phyloP scores from a whole-genome alignment of 768 basidiomycete species.

The Lepiota venenata region DNA sequence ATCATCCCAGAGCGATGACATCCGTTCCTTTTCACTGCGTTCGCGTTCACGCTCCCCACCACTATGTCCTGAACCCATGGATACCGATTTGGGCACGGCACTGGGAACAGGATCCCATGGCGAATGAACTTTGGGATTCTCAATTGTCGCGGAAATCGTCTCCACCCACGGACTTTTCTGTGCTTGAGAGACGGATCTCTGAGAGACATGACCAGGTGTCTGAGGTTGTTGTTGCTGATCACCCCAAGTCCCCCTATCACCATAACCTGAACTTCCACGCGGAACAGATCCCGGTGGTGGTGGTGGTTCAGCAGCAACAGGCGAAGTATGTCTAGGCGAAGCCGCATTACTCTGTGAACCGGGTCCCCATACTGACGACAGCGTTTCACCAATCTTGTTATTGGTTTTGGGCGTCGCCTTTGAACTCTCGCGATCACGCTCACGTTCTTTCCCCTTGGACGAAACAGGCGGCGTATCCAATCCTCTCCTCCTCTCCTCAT shows the following conservation, averaged over 20 bases:
- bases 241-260: background rate
- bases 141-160: constrained; percentile 7
- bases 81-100: background rate
- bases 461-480: constrained; percentile 4
- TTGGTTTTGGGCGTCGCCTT: constrained; percentile 17
- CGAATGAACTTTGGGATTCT: background rate
- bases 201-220: background rate
- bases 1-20: constrained; percentile 5
- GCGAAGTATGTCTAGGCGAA: constrained; percentile 1
- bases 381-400: constrained; percentile 9
- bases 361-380: constrained; percentile 7
- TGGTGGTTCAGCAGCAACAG: background rate
- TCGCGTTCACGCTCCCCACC: background rate
- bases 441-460: constrained; percentile 9
- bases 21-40: background rate
- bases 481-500: background rate
- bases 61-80: background rate
- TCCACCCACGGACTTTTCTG: constrained; percentile 5
- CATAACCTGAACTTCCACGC: constrained; percentile 1
- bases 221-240: background rate
- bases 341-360: background rate
- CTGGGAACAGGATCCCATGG: constrained; percentile 1
- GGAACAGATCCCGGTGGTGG: background rate
- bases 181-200: no score
- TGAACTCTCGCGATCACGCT: constrained; percentile 26